A percentile compares a stretch with the other conserved stretches of the same genome.
Evolutionary conservation across 257 asterid species (phyloP).

Genomic region (Nicotiana tomentosiformis): DNA sequence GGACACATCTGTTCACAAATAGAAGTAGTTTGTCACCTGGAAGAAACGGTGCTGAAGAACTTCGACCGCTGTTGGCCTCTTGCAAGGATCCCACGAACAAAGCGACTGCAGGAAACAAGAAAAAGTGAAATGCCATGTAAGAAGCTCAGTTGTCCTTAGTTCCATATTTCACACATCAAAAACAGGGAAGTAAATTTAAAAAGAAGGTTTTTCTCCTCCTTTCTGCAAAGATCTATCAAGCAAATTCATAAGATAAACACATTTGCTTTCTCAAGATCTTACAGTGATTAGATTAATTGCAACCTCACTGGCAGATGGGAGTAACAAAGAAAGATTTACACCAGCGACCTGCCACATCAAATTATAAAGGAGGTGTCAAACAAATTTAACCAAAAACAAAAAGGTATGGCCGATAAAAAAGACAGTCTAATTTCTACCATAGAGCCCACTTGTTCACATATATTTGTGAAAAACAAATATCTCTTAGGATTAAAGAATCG

Average conservation of each 20-base stretch:
- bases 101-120: constrained; percentile 33
- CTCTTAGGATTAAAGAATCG: neutral
- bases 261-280: constrained; percentile 36
- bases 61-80: constrained; percentile 65
- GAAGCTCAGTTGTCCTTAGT: neutral
- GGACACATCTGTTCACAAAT: constrained; percentile 26
- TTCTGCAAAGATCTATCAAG: neutral
- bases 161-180: neutral
- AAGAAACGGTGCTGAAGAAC: constrained; percentile 70
- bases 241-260: neutral
- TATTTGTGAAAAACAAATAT: neutral
- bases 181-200: neutral
- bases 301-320: constrained; percentile 76
- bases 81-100: constrained; percentile 70
- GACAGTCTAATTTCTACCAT: neutral
- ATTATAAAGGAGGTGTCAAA: neutral
- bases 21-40: constrained; percentile 42
- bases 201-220: neutral
- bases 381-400: neutral
- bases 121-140: neutral
- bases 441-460: neutral
- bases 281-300: constrained; percentile 66
- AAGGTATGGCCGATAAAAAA: neutral
- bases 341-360: constrained; percentile 27
- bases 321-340: constrained; percentile 44